Percentiles rank a stretch among this genome's conserved stretches.
Conservation (phyloP, 495 filamentous ascomycete species). For the Trypethelium eluteriae region DNA sequence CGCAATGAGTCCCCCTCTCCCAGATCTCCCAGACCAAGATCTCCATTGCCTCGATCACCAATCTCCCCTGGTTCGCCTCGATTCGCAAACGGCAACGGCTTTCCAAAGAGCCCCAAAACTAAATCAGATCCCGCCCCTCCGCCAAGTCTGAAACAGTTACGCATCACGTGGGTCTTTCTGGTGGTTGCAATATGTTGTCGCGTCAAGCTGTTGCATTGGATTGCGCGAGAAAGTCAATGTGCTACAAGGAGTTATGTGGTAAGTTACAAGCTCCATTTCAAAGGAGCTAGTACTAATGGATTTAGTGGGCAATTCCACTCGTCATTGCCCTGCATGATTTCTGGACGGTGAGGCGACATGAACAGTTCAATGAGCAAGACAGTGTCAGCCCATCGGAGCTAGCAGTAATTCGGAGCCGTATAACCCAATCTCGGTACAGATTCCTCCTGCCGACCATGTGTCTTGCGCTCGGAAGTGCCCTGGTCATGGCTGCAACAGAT, state of each 20-base stretch:
- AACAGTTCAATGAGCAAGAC: slow-evolving; percentile 1
- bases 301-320: slow-evolving; percentile 18
- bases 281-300: neutral
- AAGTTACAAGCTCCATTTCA: neutral
- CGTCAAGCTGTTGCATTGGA: slow-evolving; percentile 22
- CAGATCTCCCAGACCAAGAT: slow-evolving; percentile 17
- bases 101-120: neutral
- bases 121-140: neutral
- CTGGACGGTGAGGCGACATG: slow-evolving; percentile 11
- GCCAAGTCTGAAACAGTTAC: slow-evolving; percentile 21
- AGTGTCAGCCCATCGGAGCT: slow-evolving; percentile 13
- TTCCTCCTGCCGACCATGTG: slow-evolving; percentile 23
- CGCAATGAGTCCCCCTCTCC: slow-evolving; percentile 15
- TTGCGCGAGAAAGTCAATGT: slow-evolving; percentile 28
- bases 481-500: slow-evolving; percentile 14
- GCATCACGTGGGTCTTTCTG: slow-evolving; percentile 21
- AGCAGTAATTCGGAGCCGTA: slow-evolving; percentile 14
- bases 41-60: slow-evolving; percentile 16
- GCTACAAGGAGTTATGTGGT: slow-evolving; percentile 20
- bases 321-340: slow-evolving; percentile 23
- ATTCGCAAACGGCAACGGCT: slow-evolving; percentile 1
- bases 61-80: slow-evolving; percentile 1
- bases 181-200: slow-evolving; percentile 26
- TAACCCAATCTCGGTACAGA: slow-evolving; percentile 18
- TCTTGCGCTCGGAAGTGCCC: slow-evolving; percentile 21